Base-by-base conservation (phyloP, 129 eudicot genomes). In the Dittrichia graveolens region DNA sequence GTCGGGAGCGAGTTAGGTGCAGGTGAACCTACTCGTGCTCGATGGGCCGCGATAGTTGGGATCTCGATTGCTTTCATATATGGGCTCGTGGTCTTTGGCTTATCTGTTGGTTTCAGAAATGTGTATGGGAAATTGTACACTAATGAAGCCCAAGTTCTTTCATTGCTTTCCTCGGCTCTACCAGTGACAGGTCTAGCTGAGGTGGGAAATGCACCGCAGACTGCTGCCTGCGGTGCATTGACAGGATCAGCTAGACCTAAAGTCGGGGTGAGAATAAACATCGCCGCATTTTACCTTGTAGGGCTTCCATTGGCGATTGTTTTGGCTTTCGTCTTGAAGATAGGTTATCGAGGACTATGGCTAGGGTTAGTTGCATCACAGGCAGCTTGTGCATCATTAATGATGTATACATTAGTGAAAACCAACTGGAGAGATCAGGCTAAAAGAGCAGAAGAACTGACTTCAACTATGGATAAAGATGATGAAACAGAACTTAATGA, bases 1-100 rank as follows among this genome's bases (percentile, higher is more conserved):
- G 96, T 94, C 13, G 96, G 97, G 1, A 79, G 79, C 14, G 99
- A 94, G 77, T 75, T 94, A 9, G 99, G 99, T 2, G 93, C 97
- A 1, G 89, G 83, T 3, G 82, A 79, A 48, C 91, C 97, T 0
- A 73, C 65, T 5, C 80, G 85, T 0, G 96, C 96, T 2, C 84
- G 76, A 42, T 68, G 75, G 18, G 71, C 92, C 0, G 82, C 90
- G 24, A 55, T 74, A 1, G 52, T 85, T 4, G 95, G 96, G 14
- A 46, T 90, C 15, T 59, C 70, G 3, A 13, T 79, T 6, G 95
- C 84, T 3, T 19, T 84, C 12, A n/a, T 64, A 3, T 80, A 75
- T 5, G 98, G 98, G 14, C 24, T 85, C 3, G 13, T 79, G 8
- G 81, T 85, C 13, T 84, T 87, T 16, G 84, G 82, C 6, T 74